Evolutionary conservation across 495 filamentous ascomycete species (phyloP).

Genomic region (Penicillium cosmopolitanum): DNA sequence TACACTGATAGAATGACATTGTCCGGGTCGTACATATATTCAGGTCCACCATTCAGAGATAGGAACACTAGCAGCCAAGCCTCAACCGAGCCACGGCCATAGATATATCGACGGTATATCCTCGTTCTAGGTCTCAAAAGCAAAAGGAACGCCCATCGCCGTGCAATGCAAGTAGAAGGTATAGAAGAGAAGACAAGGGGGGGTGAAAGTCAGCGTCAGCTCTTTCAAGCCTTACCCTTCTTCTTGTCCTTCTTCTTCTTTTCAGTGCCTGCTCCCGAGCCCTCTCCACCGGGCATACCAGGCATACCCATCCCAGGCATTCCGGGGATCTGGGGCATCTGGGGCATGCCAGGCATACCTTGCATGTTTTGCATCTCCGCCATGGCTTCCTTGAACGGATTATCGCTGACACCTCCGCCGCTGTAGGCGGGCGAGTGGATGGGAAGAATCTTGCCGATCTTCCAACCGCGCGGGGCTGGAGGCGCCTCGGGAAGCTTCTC

Average conservation of each 20-base stretch:
- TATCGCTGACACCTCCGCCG: slow-evolving; percentile 93
- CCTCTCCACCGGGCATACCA: slow-evolving; percentile 40
- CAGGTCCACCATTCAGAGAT: slow-evolving; percentile 1
- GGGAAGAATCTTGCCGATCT: slow-evolving; percentile 80
- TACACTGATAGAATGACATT: slow-evolving; percentile 5
- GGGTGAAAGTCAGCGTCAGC: background rate
- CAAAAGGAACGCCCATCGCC: slow-evolving; percentile 40
- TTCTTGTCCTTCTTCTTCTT: slow-evolving; percentile 58
- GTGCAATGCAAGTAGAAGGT: slow-evolving; percentile 40
- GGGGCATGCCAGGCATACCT: slow-evolving; percentile 57
- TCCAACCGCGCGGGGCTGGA: slow-evolving; percentile 88
- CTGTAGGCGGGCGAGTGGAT: slow-evolving; percentile 86
- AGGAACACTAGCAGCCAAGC: background rate
- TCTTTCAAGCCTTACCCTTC: slow-evolving; percentile 46
- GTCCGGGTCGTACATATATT: slow-evolving; percentile 18
- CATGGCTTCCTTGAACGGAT: slow-evolving; percentile 98
- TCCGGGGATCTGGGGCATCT: slow-evolving; percentile 48
- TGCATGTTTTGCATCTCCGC: slow-evolving; percentile 75
- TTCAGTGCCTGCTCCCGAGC: slow-evolving; percentile 43
- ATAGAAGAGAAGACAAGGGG: slow-evolving; percentile 11
- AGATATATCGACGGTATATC: slow-evolving; percentile 24
- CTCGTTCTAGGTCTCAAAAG: slow-evolving; percentile 19
- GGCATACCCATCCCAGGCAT: slow-evolving; percentile 44
- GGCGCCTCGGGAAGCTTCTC: slow-evolving; percentile 69
- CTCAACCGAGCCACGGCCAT: background rate